These are phyloP conservation scores for Nidularia pulvinata DNA, from an alignment of 768 basidiomycete species.

Conservation along the genomic window DNA sequence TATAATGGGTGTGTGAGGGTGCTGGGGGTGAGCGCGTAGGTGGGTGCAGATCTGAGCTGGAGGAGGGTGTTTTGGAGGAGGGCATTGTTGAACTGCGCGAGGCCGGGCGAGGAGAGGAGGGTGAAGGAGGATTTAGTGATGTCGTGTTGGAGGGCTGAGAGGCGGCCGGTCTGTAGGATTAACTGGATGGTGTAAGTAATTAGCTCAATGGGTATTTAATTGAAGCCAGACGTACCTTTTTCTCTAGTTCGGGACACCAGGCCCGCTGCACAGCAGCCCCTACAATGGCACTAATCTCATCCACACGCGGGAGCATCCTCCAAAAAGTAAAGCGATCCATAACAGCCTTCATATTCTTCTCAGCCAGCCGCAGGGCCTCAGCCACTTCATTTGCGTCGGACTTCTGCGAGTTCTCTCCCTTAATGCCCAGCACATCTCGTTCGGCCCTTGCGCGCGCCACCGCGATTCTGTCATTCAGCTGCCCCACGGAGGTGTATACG, in stretches of 20 bases:
- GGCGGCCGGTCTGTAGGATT: conserved; percentile 60
- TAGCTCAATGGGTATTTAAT: background rate
- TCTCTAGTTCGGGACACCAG: conserved; percentile 50
- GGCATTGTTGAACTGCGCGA: conserved; percentile 44
- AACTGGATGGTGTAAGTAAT: conserved; percentile 37
- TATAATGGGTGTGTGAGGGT: conserved; percentile 52
- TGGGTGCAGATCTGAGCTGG: conserved; percentile 48
- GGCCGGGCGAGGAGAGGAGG: conserved; percentile 35
- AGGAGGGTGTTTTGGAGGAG: conserved; percentile 59
- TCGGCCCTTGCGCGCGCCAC: conserved; percentile 31
- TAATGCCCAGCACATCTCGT: conserved; percentile 32
- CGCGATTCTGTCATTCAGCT: conserved; percentile 34
- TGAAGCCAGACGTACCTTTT: conserved; percentile 31
- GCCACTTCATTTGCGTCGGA: conserved; percentile 20
- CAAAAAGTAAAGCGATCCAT: conserved; percentile 47
- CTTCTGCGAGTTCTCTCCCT: background rate
- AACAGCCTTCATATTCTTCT: conserved; percentile 30
- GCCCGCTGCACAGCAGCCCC: conserved; percentile 29
- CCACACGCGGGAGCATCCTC: conserved; percentile 41
- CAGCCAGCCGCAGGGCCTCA: conserved; percentile 32
- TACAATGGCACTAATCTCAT: conserved; percentile 41
- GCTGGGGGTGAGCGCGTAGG: conserved; percentile 38
- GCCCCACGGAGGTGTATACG: conserved; percentile 28
- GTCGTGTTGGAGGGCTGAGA: conserved; percentile 44
- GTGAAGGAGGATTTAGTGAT: conserved; percentile 37